phyloP scores from a whole-genome alignment of 768 basidiomycete species.

The Boletus patriciae region DNA sequence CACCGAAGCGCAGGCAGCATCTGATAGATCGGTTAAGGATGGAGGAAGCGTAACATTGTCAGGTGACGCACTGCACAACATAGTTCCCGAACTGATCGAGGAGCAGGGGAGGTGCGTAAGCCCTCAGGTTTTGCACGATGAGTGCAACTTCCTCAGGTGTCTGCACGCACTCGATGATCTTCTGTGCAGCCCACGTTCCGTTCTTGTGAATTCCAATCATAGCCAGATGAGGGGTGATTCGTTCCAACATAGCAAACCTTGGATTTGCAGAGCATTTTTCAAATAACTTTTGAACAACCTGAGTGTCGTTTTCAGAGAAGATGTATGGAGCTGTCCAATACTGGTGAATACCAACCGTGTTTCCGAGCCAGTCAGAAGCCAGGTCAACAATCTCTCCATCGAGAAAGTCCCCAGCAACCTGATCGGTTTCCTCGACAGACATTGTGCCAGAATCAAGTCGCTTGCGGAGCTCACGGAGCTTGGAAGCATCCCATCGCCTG shows the following conservation, averaged over 20 bases:
- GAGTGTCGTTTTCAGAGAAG: constrained; percentile 8
- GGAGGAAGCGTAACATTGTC: neutral
- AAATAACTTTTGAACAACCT: constrained; percentile 97
- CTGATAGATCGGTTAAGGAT: constrained; percentile 38
- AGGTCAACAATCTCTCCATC: constrained; percentile 95
- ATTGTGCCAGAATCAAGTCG: constrained; percentile 89
- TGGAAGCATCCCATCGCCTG: constrained; percentile 90
- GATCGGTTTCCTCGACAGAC: constrained; percentile 83
- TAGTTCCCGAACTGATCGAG: constrained; percentile 94
- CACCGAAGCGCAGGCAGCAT: constrained; percentile 87
- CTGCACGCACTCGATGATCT: constrained; percentile 94
- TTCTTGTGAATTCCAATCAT: constrained; percentile 99
- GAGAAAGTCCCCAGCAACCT: constrained; percentile 85
- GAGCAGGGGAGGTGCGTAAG: constrained; percentile 91
- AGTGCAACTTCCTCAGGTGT: constrained; percentile 83
- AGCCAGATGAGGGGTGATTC: constrained; percentile 89
- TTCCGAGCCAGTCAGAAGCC: constrained; percentile 97
- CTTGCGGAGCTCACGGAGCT: constrained; percentile 92
- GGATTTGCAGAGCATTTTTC: constrained; percentile 80
- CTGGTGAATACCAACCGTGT: constrained; percentile 51
- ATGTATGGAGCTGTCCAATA: neutral
- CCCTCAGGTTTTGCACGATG: constrained; percentile 82
- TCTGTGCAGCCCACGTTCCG: constrained; percentile 99
- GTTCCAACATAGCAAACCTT: constrained; percentile 88
- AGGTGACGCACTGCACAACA: constrained; percentile 75